Conservation (phyloP, 2,329 filamentous ascomycete species). For the Aspergillus ochraceus region DNA sequence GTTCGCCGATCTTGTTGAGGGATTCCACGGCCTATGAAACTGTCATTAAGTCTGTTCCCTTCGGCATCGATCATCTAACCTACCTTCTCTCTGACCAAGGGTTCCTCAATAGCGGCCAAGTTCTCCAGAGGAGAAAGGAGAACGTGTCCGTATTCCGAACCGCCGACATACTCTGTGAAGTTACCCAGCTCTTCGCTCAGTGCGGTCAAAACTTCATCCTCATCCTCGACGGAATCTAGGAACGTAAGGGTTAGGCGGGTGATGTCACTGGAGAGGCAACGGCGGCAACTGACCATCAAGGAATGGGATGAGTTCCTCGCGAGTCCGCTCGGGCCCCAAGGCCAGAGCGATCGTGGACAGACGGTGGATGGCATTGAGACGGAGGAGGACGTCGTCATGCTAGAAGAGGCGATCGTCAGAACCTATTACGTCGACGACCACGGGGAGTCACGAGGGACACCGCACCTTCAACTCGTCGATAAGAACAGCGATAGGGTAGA, state of each 20-base stretch:
- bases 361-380: conserved; percentile 96
- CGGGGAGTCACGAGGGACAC: conserved; percentile 9
- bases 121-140: conserved; percentile 97
- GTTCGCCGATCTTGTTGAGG: conserved; percentile 96
- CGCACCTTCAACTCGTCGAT: conserved; percentile 98
- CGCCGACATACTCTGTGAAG: conserved; percentile 97
- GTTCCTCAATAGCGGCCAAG: conserved; percentile 96
- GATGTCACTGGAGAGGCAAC: background rate
- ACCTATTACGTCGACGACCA: conserved; percentile 16
- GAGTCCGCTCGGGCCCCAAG: conserved; percentile 90
- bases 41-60: conserved; percentile 7
- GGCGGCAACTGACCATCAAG: conserved; percentile 76
- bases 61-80: conserved; percentile 15
- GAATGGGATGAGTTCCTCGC: conserved; percentile 98
- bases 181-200: conserved; percentile 94
- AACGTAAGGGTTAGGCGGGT: conserved; percentile 23
- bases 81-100: conserved; percentile 96
- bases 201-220: conserved; percentile 96
- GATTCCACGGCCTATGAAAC: conserved; percentile 84
- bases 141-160: conserved; percentile 90
- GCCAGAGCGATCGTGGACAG: conserved; percentile 97
- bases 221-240: conserved; percentile 95
- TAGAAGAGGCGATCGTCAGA: conserved; percentile 42
- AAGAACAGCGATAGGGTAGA: conserved; percentile 98
- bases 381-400: conserved; percentile 98